Conservation (phyloP, 2,329 filamentous ascomycete species). For the Claviceps sp. region DNA sequence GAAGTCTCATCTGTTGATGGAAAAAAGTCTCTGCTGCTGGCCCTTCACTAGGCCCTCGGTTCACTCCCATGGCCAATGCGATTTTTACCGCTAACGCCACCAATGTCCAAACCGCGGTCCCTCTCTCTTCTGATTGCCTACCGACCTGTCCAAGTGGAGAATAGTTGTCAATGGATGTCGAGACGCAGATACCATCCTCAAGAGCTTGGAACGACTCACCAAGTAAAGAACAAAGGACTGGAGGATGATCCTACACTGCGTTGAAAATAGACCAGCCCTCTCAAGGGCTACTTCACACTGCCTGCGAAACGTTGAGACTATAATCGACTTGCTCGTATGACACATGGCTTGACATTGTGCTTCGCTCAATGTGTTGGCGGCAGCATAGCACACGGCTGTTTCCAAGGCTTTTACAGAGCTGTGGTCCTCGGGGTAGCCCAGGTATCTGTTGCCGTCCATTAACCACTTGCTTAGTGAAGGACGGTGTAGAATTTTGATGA, state of each 20-base stretch:
- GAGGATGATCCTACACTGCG: constrained; percentile 14
- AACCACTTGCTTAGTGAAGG: constrained; percentile 8
- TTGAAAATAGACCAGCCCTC: constrained; percentile 11
- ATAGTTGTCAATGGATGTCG: not conserved
- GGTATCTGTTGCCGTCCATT: constrained; percentile 10
- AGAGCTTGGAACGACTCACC: not conserved
- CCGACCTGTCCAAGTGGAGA: not conserved
- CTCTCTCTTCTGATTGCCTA: constrained; percentile 4
- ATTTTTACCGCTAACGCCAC: constrained; percentile 5
- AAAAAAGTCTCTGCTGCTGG: constrained; percentile 4
- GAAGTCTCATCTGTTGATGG: constrained; percentile 6
- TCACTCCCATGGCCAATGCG: constrained; percentile 4
- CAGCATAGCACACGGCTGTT: constrained; percentile 13
- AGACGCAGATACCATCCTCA: not conserved
- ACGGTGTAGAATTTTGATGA: constrained; percentile 9
- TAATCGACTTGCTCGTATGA: constrained; percentile 4
- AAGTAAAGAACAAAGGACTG: constrained; percentile 18
- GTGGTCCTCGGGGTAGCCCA: constrained; percentile 11
- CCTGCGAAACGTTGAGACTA: constrained; percentile 8
- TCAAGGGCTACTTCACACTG: constrained; percentile 9
- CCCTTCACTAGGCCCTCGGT: not conserved
- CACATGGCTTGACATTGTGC: constrained; percentile 10
- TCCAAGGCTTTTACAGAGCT: constrained; percentile 6
- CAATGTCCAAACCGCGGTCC: constrained; percentile 6
- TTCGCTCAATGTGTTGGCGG: constrained; percentile 14